A percentile compares a stretch with the other conserved stretches of the same genome.
Conservation (phyloP, 2,329 filamentous ascomycete genomes). For the Trematosphaeria pertusa region DNA sequence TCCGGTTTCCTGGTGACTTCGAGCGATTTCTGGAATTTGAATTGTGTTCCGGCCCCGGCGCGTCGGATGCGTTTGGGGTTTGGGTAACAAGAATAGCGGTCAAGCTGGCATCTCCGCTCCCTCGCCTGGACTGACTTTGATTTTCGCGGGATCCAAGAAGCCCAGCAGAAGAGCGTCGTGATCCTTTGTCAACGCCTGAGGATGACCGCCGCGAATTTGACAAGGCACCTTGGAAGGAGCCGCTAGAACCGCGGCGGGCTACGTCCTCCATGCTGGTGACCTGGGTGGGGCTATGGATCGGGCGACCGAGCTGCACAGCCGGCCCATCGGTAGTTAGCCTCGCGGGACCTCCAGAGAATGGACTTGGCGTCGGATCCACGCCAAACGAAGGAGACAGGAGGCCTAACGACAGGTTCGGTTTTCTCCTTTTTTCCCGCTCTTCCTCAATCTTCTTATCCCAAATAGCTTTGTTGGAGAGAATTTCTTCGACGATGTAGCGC, state of each 20-base stretch:
- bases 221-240: slow-evolving; percentile 29
- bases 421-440: slow-evolving; percentile 61
- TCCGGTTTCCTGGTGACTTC: slow-evolving; percentile 30
- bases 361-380: slow-evolving; percentile 42
- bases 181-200: slow-evolving; percentile 33
- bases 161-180: slow-evolving; percentile 38
- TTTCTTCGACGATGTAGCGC: slow-evolving; percentile 82
- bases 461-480: slow-evolving; percentile 75
- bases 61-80: slow-evolving; percentile 38
- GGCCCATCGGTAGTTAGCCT: slow-evolving; percentile 17
- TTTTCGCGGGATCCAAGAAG: slow-evolving; percentile 40
- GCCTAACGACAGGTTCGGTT: slow-evolving; percentile 30
- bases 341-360: slow-evolving; percentile 35
- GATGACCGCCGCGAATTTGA: slow-evolving; percentile 40
- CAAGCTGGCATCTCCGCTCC: slow-evolving; percentile 48
- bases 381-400: slow-evolving; percentile 29
- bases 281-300: slow-evolving; percentile 13
- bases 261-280: slow-evolving; percentile 20
- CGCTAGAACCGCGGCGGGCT: slow-evolving; percentile 35
- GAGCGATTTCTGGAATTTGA: slow-evolving; percentile 21
- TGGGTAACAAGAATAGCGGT: slow-evolving; percentile 50
- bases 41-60: slow-evolving; percentile 22
- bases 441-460: slow-evolving; percentile 74
- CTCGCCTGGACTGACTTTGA: slow-evolving; percentile 44
- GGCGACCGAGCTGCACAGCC: slow-evolving; percentile 10